Conservation (phyloP, 306 rosid species). For the Sicyos baderoa region DNA sequence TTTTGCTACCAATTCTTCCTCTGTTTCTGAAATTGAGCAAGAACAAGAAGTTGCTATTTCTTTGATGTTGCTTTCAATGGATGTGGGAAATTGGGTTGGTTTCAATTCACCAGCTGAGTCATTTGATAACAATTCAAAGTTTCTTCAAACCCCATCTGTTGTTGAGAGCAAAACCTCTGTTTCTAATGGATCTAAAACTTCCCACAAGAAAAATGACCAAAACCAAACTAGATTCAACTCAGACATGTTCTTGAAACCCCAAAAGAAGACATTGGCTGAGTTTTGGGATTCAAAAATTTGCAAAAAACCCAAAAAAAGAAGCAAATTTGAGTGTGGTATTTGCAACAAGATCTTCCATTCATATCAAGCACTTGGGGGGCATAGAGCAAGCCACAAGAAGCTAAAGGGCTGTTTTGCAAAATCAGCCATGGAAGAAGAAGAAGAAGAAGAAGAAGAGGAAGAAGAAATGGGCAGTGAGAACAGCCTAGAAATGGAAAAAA, state of each 20-base stretch:
- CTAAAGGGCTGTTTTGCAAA: conserved; percentile 12
- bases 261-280: conserved; percentile 3
- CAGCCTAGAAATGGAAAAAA: conserved; percentile 14
- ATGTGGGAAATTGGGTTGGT: conserved; percentile 44
- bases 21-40: conserved; percentile 61
- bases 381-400: conserved; percentile 24
- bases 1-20: conserved; percentile 34
- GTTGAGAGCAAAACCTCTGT: conserved; percentile 14
- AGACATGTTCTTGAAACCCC: background rate
- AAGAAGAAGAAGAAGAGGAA: conserved; percentile 1
- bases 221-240: conserved; percentile 23
- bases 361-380: conserved; percentile 26
- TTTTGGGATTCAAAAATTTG: conserved; percentile 16
- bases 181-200: background rate
- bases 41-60: conserved; percentile 89
- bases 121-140: conserved; percentile 49
- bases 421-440: conserved; percentile 7
- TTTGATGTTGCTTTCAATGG: conserved; percentile 80
- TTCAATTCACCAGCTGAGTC: conserved; percentile 42
- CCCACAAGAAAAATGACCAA: conserved; percentile 9
- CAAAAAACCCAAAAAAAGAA: conserved; percentile 19
- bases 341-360: conserved; percentile 20
- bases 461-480: conserved; percentile 12
- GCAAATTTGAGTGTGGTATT: conserved; percentile 22
- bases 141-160: conserved; percentile 38